Evolutionary conservation across 2,329 filamentous ascomycete species (phyloP), one percentile per base, ranked within the genome.

Genomic region (Rhexocercosporidium sp.): DNA sequence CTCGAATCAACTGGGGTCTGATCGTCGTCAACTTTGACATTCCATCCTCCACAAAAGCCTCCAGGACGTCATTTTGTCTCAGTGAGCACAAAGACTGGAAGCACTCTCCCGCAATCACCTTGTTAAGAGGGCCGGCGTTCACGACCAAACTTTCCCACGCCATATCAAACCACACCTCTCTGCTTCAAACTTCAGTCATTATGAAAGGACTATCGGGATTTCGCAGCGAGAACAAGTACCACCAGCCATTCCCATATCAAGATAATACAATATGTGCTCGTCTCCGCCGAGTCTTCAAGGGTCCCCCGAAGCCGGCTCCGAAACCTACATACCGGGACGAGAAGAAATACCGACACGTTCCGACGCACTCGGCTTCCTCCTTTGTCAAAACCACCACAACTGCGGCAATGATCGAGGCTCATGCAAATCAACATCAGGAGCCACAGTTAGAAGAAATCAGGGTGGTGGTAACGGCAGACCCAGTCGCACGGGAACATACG

Each of bases 351-450:
- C 66, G 68, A 41, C 71, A 73, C 29, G 64, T 47, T 5, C 70
- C 71, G 1, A 68, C 66, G 18, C 71, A 73, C 47, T 63, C 71
- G 1, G 62, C 47, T 29, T 63, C 66, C 5, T 73, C 71, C 1
- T 73, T 73, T 49, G 37, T 71, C 18, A 73, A 63, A 27, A 69
- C 69, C 6, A 46, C 71, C 16, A 73, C 71, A 1, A 71, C 70
- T 16, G 54, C 65, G 25, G 54, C 49, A 9, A 73, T 73, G 71
- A 46, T 68, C 18, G 51, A 51, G 53, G 54, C 47, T 39, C 31
- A 51, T 18, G 25, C 31, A 41, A 34, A 57, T 8, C 66, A 66
- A 49, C 49, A 49, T 41, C 6, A 11, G 14, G 31, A 62, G 39
- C 49, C 31, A 18, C 59, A 56, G 22, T 4, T 37, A 53, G 62